Base-by-base conservation (phyloP, 805 yeast species). In the Myxozyma geophila region DNA sequence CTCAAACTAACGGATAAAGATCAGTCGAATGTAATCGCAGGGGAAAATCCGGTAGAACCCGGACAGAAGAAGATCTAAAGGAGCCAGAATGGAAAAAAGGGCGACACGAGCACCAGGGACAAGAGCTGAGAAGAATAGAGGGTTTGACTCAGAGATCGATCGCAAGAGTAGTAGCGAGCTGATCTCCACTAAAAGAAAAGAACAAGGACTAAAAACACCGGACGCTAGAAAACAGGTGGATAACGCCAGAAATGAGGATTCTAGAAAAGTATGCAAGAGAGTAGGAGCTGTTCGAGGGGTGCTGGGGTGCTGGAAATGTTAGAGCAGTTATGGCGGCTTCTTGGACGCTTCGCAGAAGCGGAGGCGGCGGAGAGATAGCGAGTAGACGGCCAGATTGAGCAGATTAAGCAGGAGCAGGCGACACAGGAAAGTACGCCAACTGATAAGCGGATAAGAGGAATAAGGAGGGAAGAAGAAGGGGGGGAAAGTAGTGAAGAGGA, bases 241-340 rank as follows among this genome's bases (percentile, higher is more conserved):
- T 9, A 46, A 17, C 21, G 49, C 21, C 15, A 46, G 3, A 28
- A 41, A n/a, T n/a, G 19, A 10, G n/a, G 46, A 8, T 41, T 6
- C 46, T n/a, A n/a, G 46, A 41, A 19, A 12, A 41, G 46, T 1
- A 41, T 28, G 46, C 46, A n/a, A 43, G 21, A 43, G 9, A 17
- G n/a, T n/a, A n/a, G n/a, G n/a, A n/a, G n/a, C n/a, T n/a, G n/a
- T n/a, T n/a, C n/a, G n/a, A n/a, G 21, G 10, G 19, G 47, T 19
- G 47, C 19, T 2, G 21, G 49, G 23, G 40, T 36, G 15, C 36
- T 35, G 52, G 39, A 28, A 41, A 28, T 35, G 53, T 15, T 17
- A 12, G 39, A 33, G 40, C 39, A 70, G 57, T 71, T 71, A 71
- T 64, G 74, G 74, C 62, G 74, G 74, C 59, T 71, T 71, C 70